A percentile compares a stretch with the other conserved stretches of the same genome.
phyloP scores from a whole-genome alignment of 2,329 filamentous ascomycete genomes.

The Paecilomyces variotii region DNA sequence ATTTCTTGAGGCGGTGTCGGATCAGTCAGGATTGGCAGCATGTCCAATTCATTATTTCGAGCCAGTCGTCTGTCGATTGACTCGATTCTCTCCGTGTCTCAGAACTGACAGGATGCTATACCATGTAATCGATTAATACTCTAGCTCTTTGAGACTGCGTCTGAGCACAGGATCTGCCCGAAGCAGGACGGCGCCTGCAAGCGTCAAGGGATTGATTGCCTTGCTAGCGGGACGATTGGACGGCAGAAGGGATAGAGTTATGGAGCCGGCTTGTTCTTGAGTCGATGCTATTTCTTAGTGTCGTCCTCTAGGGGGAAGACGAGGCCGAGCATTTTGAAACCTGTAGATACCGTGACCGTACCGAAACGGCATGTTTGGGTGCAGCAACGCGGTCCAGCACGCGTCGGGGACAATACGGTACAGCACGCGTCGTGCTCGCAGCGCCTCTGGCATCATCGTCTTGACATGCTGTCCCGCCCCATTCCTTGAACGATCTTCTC shows the following conservation, averaged over 20 bases:
- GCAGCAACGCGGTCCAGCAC: background rate
- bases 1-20: background rate
- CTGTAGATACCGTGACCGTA: background rate
- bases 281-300: background rate
- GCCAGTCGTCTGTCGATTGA: background rate
- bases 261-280: background rate
- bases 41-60: background rate
- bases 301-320: background rate
- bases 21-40: background rate
- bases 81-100: background rate
- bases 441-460: background rate
- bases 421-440: background rate
- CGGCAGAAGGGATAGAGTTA: background rate
- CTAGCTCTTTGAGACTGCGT: background rate
- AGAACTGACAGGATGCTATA: background rate
- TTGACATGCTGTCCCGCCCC: background rate
- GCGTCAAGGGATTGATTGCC: background rate
- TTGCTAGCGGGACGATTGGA: background rate
- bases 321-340: background rate
- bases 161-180: background rate
- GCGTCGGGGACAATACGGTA: background rate
- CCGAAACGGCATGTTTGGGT: background rate
- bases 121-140: too few relatives aligned
- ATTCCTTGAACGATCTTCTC: background rate
- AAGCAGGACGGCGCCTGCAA: background rate